Conservation (phyloP, 2,329 filamentous ascomycete species). For the Gremmenia infestans region DNA sequence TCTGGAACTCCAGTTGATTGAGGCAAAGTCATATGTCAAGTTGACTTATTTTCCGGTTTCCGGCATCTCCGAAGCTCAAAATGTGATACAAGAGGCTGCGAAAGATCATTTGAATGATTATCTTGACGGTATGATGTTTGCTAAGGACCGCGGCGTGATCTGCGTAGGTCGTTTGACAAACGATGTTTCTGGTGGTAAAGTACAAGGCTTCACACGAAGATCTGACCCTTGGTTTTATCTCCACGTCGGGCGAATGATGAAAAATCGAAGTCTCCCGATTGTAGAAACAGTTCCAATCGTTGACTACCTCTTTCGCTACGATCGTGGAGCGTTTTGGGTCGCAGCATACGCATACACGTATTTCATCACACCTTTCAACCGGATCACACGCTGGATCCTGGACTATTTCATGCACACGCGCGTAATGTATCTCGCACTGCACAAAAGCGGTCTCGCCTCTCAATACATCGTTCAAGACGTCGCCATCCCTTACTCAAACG, state of each 20-base stretch:
- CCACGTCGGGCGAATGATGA: slow-evolving; percentile 40
- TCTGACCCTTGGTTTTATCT: slow-evolving; percentile 62
- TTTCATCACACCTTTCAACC: slow-evolving; percentile 54
- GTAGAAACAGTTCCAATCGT: slow-evolving; percentile 40
- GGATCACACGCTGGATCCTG: slow-evolving; percentile 50
- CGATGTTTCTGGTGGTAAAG: slow-evolving; percentile 25
- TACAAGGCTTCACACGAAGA: slow-evolving; percentile 44
- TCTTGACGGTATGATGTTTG: slow-evolving; percentile 53
- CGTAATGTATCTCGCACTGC: slow-evolving; percentile 57
- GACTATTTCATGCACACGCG: slow-evolving; percentile 57
- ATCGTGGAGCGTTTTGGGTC: slow-evolving; percentile 60
- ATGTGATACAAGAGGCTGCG: slow-evolving; percentile 32
- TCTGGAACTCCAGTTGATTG: slow-evolving; percentile 50
- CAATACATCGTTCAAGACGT: slow-evolving; percentile 61
- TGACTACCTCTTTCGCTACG: slow-evolving; percentile 55
- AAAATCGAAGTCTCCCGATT: slow-evolving; percentile 14
- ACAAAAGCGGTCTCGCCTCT: slow-evolving; percentile 48
- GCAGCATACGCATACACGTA: slow-evolving; percentile 53
- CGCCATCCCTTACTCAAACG: slow-evolving; percentile 47
- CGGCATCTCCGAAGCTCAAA: slow-evolving; percentile 38
- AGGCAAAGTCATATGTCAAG: slow-evolving; percentile 49
- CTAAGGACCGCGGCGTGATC: slow-evolving; percentile 43
- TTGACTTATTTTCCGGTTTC: slow-evolving; percentile 46
- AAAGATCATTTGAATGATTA: slow-evolving; percentile 41
- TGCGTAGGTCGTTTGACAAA: slow-evolving; percentile 47